These are phyloP conservation scores for Melaleuca quinquenervia DNA, from an alignment of 345 rosid genomes.

Conservation along the genomic window DNA sequence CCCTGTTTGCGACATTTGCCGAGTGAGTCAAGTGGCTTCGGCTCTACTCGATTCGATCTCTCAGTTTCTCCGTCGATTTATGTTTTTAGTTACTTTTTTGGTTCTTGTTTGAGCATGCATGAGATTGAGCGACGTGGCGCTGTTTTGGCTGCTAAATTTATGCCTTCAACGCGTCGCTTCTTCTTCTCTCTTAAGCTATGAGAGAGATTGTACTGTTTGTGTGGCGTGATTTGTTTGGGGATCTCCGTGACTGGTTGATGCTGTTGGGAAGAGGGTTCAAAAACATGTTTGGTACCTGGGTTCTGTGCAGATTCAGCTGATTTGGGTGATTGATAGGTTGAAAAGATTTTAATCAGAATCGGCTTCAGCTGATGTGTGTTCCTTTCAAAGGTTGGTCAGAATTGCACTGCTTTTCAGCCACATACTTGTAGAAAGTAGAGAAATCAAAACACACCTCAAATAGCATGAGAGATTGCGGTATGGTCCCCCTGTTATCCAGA, in stretches of 20 bases:
- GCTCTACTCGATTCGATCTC: not conserved
- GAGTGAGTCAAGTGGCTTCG: conserved; percentile 14
- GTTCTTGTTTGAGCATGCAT: not conserved
- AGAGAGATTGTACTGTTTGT: not conserved
- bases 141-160: not conserved
- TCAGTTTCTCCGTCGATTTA: not conserved
- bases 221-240: not conserved
- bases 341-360: not conserved
- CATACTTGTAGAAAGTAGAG: not conserved
- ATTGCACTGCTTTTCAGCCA: not conserved
- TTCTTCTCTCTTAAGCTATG: not conserved
- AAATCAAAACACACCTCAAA: not conserved
- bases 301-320: not conserved
- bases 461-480: not conserved
- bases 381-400: not conserved
- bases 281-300: not conserved
- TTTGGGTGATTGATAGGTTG: not conserved
- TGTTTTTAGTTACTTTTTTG: not conserved
- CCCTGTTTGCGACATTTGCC: conserved; percentile 92
- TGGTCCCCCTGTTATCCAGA: not conserved
- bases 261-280: not conserved
- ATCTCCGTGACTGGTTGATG: not conserved
- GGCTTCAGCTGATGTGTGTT: not conserved
- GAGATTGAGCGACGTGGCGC: not conserved
- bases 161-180: not conserved